Percentiles rank a stretch among this genome's conserved stretches.
phyloP scores from a whole-genome alignment of 768 basidiomycete species.

The Boletus pseudo-olivaceus region DNA sequence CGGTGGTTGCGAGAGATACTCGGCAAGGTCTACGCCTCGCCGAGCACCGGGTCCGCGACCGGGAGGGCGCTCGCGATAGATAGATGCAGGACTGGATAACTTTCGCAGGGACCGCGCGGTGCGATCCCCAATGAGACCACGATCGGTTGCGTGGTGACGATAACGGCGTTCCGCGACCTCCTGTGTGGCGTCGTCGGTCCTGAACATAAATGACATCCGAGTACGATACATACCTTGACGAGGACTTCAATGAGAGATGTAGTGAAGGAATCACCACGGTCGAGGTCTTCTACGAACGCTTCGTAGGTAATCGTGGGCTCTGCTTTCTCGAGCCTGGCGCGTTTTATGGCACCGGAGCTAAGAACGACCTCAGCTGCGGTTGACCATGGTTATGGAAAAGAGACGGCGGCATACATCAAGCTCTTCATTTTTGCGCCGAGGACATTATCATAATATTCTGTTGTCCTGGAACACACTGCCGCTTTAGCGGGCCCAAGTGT shows the following conservation, averaged over 20 bases:
- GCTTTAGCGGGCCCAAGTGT: neutral
- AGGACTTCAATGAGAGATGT: slow-evolving; percentile 70
- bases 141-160: slow-evolving; percentile 51
- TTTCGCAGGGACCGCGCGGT: slow-evolving; percentile 61
- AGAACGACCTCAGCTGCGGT: neutral
- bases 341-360: slow-evolving; percentile 71
- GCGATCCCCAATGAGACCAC: slow-evolving; percentile 58
- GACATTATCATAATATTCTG: slow-evolving; percentile 69
- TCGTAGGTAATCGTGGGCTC: slow-evolving; percentile 71
- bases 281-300: slow-evolving; percentile 71
- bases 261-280: slow-evolving; percentile 78
- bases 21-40: slow-evolving; percentile 40
- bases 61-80: slow-evolving; percentile 47
- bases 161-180: slow-evolving; percentile 73
- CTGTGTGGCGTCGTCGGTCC: slow-evolving; percentile 34
- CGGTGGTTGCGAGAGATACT: slow-evolving; percentile 50
- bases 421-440: slow-evolving; percentile 71
- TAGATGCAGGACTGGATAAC: slow-evolving; percentile 49
- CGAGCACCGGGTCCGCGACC: slow-evolving; percentile 35
- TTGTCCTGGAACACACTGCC: slow-evolving; percentile 47
- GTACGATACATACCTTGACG: slow-evolving; percentile 58
- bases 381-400: neutral
- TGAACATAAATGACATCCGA: neutral
- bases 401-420: slow-evolving; percentile 56
- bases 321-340: slow-evolving; percentile 59